Conservation (phyloP, 1,139 yeast genomes). For the Magnusiomyces ingens region DNA sequence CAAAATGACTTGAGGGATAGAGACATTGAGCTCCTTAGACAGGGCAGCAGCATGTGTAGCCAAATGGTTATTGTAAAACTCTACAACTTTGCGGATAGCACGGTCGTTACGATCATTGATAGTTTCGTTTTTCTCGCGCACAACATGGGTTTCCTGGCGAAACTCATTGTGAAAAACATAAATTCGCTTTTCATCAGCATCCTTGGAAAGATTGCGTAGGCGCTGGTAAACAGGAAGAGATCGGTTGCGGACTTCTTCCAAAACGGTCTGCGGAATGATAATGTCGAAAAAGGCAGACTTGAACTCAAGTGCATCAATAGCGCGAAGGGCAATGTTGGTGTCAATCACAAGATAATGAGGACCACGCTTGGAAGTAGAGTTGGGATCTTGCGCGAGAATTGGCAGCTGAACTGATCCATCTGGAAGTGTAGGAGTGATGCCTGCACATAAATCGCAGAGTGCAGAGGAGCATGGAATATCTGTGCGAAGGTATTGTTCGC, state of each 20-base stretch:
- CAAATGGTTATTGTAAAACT: constrained; percentile 70
- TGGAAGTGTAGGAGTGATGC: constrained; percentile 35
- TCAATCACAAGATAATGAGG: constrained; percentile 79
- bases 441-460: constrained; percentile 54
- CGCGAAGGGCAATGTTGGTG: constrained; percentile 81
- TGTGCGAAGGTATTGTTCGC: constrained; percentile 87
- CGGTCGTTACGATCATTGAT: constrained; percentile 91
- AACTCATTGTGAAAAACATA: constrained; percentile 93
- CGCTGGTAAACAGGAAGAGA: constrained; percentile 86
- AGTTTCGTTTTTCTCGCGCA: constrained; percentile 58
- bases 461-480: constrained; percentile 89
- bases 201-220: constrained; percentile 63
- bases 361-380: constrained; percentile 49
- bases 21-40: constrained; percentile 23
- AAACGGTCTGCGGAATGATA: constrained; percentile 84
- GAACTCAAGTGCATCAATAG: constrained; percentile 84
- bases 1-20: constrained; percentile 45
- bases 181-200: constrained; percentile 73
- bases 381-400: constrained; percentile 42
- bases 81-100: constrained; percentile 69
- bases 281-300: constrained; percentile 77
- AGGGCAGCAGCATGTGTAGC: constrained; percentile 20
- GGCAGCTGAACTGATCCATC: constrained; percentile 39
- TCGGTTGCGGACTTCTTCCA: constrained; percentile 86
- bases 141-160: constrained; percentile 59